Evolutionary conservation across 805 yeast species (phyloP).

Genomic region (Geotrichum ghanense): DNA sequence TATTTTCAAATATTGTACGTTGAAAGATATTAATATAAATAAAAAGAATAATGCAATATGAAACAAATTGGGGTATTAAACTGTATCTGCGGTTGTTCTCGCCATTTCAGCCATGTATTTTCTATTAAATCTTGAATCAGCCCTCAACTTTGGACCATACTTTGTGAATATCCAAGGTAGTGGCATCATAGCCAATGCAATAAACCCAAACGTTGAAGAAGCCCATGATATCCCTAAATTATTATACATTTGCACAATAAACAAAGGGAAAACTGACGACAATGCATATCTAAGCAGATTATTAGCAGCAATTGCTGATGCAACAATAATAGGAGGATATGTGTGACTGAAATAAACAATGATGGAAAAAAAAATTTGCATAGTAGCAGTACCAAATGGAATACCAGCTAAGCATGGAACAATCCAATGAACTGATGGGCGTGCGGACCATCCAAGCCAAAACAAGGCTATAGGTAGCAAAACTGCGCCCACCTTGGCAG

Average conservation of each 20-base stretch:
- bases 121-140: neutral
- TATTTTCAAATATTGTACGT: no score
- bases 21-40: no score
- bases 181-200: slow-evolving; percentile 38
- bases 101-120: no score
- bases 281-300: slow-evolving; percentile 63
- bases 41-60: no score
- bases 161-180: slow-evolving; percentile 32
- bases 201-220: slow-evolving; percentile 39
- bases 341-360: slow-evolving; percentile 15
- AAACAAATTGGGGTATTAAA: no score
- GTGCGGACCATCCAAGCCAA: slow-evolving; percentile 43
- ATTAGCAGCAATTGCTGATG: slow-evolving; percentile 83
- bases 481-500: slow-evolving; percentile 31
- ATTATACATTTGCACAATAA: slow-evolving; percentile 73
- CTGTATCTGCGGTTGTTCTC: no score
- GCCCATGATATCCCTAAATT: slow-evolving; percentile 74
- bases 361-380: slow-evolving; percentile 28
- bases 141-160: slow-evolving; percentile 31
- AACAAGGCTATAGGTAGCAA: slow-evolving; percentile 37
- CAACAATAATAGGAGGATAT: slow-evolving; percentile 40
- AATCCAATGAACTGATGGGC: slow-evolving; percentile 35
- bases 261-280: slow-evolving; percentile 75
- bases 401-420: slow-evolving; percentile 55
- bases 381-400: slow-evolving; percentile 27